Conservation (phyloP, 805 yeast species). For the Candida ficus region DNA sequence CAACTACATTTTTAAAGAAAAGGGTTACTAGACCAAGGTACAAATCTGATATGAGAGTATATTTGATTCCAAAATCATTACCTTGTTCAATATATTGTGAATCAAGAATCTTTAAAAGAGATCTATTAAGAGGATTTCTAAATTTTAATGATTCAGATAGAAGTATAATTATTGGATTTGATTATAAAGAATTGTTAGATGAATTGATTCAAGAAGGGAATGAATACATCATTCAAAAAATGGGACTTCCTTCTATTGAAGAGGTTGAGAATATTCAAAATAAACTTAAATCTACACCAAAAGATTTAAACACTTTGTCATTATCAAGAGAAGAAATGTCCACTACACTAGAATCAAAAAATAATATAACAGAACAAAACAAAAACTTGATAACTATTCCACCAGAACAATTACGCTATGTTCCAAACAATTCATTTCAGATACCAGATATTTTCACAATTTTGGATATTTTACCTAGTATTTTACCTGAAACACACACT, state of each 20-base stretch:
- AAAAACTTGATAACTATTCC: too few relatives aligned
- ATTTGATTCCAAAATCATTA: conserved; percentile 39
- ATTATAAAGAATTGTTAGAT: conserved; percentile 18
- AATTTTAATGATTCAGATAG: conserved; percentile 27
- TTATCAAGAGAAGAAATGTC: too few relatives aligned
- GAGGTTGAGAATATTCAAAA: too few relatives aligned
- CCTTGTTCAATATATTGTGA: conserved; percentile 42
- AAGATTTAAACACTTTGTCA: too few relatives aligned
- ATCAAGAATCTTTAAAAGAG: conserved; percentile 45
- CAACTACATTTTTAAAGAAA: conserved; percentile 48
- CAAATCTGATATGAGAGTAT: conserved; percentile 57
- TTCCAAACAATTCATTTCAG: too few relatives aligned
- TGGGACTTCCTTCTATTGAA: conserved; percentile 15
- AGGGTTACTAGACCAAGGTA: conserved; percentile 58
- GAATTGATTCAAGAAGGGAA: conserved; percentile 16
- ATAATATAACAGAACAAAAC: too few relatives aligned
- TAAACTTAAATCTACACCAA: too few relatives aligned
- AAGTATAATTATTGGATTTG: conserved; percentile 28
- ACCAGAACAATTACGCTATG: too few relatives aligned
- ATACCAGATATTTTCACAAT: too few relatives aligned
- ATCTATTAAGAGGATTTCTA: conserved; percentile 44
- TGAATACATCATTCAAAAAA: conserved; percentile 9
- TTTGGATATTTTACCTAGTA: too few relatives aligned
- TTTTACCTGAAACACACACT: too few relatives aligned
- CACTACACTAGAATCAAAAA: too few relatives aligned